Evolutionary conservation across 2,329 filamentous ascomycete genomes (phyloP).

Genomic region (Volutella citrinella): DNA sequence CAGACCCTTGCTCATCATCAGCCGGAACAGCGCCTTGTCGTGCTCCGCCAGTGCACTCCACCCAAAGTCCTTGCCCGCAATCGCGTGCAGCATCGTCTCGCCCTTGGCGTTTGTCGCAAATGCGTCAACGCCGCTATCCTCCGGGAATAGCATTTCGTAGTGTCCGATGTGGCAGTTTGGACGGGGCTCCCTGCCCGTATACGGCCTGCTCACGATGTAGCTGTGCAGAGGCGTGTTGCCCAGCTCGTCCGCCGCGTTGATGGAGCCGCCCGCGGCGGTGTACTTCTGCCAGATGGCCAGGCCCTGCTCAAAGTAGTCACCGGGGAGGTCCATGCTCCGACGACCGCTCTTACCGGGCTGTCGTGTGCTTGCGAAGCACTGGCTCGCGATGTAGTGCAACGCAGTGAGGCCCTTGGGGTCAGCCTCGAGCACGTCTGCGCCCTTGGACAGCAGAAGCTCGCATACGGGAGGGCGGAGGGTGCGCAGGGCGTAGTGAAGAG

Average conservation of each 20-base stretch:
- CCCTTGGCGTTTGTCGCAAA: constrained; percentile 11
- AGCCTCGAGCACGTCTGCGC: constrained; percentile 9
- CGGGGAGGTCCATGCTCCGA: neutral
- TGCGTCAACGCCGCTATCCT: constrained; percentile 11
- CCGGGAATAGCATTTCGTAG: constrained; percentile 13
- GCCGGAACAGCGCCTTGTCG: constrained; percentile 14
- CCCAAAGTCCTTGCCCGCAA: neutral
- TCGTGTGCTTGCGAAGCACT: constrained; percentile 4
- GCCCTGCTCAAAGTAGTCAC: constrained; percentile 9
- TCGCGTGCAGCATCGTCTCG: constrained; percentile 17
- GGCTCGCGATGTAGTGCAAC: constrained; percentile 14
- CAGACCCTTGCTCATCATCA: constrained; percentile 14
- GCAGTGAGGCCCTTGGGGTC: constrained; percentile 13
- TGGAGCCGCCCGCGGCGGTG: constrained; percentile 7
- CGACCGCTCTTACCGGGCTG: too few species aligned
- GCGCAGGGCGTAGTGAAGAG: constrained; percentile 15
- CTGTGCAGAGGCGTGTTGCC: constrained; percentile 15
- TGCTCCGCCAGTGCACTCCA: neutral
- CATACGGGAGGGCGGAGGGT: constrained; percentile 12
- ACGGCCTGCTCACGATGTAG: too few species aligned
- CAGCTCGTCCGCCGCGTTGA: constrained; percentile 11
- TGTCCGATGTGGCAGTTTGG: constrained; percentile 11
- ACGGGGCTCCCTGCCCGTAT: too few species aligned
- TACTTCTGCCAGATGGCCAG: constrained; percentile 9
- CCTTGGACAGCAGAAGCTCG: constrained; percentile 12